A percentile compares a stretch with the other conserved stretches of the same genome.
Evolutionary conservation across 75 land plant species (phyloP).

Genomic region (Adiantum capillusveneris): DNA sequence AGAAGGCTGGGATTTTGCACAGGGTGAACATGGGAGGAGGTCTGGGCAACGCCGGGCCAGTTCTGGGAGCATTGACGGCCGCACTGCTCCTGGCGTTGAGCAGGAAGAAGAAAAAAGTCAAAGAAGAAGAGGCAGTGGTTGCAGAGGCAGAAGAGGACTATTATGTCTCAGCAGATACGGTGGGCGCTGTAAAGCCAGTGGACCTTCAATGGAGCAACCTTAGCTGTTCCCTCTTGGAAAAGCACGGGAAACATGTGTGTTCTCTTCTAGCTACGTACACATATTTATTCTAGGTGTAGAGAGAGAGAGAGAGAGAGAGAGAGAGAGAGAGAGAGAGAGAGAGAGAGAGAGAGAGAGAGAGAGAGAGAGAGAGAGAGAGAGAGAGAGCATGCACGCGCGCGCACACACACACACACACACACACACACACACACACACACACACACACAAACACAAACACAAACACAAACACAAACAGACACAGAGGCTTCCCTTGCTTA

Average conservation of each 20-base stretch:
- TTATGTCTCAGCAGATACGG: conserved; percentile 12
- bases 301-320: too few species aligned
- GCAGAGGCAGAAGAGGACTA: conserved; percentile 1
- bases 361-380: not conserved
- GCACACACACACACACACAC: not conserved
- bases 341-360: too few species aligned
- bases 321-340: too few species aligned
- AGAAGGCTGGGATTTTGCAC: too few species aligned
- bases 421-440: not conserved
- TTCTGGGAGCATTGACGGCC: conserved; percentile 42
- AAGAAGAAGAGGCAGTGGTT: too few species aligned
- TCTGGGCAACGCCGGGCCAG: conserved; percentile 32
- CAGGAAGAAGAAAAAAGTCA: too few species aligned
- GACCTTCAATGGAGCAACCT: conserved; percentile 51
- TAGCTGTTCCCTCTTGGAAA: conserved; percentile 53
- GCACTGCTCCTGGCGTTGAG: conserved; percentile 23
- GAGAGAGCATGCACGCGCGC: not conserved
- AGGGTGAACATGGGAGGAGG: conserved; percentile 26
- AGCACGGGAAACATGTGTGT: conserved; percentile 38
- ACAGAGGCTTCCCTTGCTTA: too few species aligned
- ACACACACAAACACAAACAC: too few species aligned
- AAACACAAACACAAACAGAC: too few species aligned
- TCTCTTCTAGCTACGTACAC: not conserved
- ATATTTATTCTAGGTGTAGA: not conserved
- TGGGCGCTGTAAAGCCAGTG: conserved; percentile 40